Percentiles rank a stretch among this genome's conserved stretches.
phyloP scores from a whole-genome alignment of 2,329 filamentous ascomycete genomes.

The Huntiella abstrusa region DNA sequence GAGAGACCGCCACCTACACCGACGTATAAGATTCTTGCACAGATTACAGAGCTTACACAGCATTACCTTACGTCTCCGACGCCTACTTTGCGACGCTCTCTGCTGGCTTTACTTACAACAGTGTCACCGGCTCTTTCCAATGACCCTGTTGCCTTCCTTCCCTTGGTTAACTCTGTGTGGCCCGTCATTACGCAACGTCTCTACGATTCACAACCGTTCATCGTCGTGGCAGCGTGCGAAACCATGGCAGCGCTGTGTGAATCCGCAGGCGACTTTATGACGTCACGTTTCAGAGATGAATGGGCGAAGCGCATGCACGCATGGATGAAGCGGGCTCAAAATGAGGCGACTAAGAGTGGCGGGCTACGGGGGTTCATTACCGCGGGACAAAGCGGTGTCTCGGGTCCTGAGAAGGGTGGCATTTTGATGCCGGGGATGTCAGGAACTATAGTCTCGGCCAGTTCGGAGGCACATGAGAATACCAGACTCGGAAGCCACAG shows the following conservation, averaged over 20 bases:
- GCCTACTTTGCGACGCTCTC: conserved; percentile 54
- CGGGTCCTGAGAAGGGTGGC: no score
- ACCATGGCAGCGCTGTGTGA: conserved; percentile 50
- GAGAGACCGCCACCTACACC: conserved; percentile 52
- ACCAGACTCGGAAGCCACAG: conserved; percentile 37
- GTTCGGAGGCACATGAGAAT: conserved; percentile 1
- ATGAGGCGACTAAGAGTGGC: conserved; percentile 16
- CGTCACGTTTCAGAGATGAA: conserved; percentile 52
- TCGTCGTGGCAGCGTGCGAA: conserved; percentile 51
- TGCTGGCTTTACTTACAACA: conserved; percentile 58
- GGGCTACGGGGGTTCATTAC: conserved; percentile 12
- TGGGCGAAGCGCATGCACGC: conserved; percentile 37
- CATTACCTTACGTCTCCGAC: conserved; percentile 80
- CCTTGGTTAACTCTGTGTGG: conserved; percentile 81
- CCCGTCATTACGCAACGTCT: conserved; percentile 55
- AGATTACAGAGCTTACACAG: conserved; percentile 68
- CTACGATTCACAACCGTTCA: conserved; percentile 46
- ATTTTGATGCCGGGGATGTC: conserved; percentile 3
- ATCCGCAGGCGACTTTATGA: conserved; percentile 64
- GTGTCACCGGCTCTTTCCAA: conserved; percentile 52
- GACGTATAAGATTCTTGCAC: conserved; percentile 62
- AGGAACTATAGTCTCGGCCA: background rate
- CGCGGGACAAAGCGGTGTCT: background rate
- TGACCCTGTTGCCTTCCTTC: conserved; percentile 70
- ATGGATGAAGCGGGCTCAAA: conserved; percentile 23